phyloP scores from a whole-genome alignment of 2,329 filamentous ascomycete genomes.

The Penicillium oxalicum region DNA sequence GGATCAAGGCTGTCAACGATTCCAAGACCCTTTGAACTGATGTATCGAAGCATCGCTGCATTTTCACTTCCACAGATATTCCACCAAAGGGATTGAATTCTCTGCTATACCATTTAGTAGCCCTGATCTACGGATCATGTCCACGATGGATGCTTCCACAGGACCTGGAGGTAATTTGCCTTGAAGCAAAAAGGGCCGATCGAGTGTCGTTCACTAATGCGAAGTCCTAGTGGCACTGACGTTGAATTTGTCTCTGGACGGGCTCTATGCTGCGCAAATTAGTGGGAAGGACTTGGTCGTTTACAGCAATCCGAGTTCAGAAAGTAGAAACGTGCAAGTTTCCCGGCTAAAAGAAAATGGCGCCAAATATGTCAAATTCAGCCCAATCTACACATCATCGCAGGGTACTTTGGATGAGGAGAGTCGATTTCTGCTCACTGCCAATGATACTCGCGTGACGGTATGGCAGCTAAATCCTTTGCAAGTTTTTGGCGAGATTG shows the following conservation, averaged over 20 bases:
- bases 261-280: conserved; percentile 24
- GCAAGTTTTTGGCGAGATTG: conserved; percentile 36
- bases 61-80: too few species aligned
- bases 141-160: conserved; percentile 26
- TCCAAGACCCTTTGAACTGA: too few species aligned
- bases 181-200: not conserved
- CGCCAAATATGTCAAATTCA: conserved; percentile 30
- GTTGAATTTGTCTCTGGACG: conserved; percentile 27
- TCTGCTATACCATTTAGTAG: not conserved
- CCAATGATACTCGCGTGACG: conserved; percentile 30
- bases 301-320: conserved; percentile 26
- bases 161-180: conserved; percentile 21
- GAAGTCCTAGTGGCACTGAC: conserved; percentile 12
- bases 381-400: conserved; percentile 6
- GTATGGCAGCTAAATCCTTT: conserved; percentile 35
- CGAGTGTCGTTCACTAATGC: not conserved
- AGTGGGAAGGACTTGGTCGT: conserved; percentile 30
- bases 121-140: conserved; percentile 1
- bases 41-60: too few species aligned
- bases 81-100: too few species aligned
- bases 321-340: conserved; percentile 27
- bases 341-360: conserved; percentile 29
- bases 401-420: conserved; percentile 9
- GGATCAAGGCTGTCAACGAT: too few species aligned
- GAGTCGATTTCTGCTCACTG: conserved; percentile 30